Percentiles rank a stretch among this genome's conserved stretches.
phyloP scores from a whole-genome alignment of 352 stramenopile species.

The Thraustochytrium sp. region DNA sequence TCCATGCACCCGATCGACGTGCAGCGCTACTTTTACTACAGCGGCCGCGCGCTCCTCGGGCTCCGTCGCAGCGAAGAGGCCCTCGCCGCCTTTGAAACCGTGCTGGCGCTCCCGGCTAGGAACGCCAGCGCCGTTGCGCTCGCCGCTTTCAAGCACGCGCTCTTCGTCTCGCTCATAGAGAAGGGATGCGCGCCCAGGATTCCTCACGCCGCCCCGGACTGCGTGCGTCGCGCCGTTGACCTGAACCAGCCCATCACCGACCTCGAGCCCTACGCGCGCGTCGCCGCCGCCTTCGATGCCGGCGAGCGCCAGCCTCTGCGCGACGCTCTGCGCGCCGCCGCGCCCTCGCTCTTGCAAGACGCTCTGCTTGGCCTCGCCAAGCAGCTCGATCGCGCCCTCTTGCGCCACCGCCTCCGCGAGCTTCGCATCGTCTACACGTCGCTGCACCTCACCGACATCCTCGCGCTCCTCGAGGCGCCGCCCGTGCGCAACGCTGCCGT shows the following conservation, averaged over 20 bases:
- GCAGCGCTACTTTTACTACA: conserved; percentile 31
- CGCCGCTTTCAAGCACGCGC: not conserved
- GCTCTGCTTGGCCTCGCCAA: conserved; percentile 22
- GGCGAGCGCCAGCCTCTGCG: not conserved
- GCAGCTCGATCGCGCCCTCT: not conserved
- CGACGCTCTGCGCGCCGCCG: not conserved
- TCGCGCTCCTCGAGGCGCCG: not conserved
- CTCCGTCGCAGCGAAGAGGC: not conserved
- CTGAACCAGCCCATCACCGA: not conserved
- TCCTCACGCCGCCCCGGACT: not conserved
- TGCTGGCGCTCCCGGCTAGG: not conserved
- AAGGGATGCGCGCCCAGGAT: not conserved
- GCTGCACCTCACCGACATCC: not conserved
- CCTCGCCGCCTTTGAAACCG: not conserved
- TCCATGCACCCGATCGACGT: not conserved
- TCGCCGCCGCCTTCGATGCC: not conserved
- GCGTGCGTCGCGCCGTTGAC: not conserved
- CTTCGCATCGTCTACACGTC: not conserved
- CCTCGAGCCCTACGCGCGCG: not conserved
- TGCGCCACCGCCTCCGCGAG: not conserved
- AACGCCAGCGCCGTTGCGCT: not conserved
- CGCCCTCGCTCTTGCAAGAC: not conserved
- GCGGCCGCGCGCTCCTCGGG: not conserved
- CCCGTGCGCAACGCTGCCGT: not conserved
- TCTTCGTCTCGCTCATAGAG: conserved; percentile 27